phyloP scores from a whole-genome alignment of 306 rosid genomes.

The apple (Malus domestica) region ASM211411v1 NC_041796.1:22710001-22710500 shows the following conservation, averaged over 20 bases:
- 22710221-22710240: neutral
- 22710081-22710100: constrained; percentile 59
- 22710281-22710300: neutral
- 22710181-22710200: constrained; percentile 43
- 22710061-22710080: constrained; percentile 54
- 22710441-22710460: neutral
- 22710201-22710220: neutral
- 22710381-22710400: neutral
- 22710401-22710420: neutral
- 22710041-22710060: constrained; percentile 75
- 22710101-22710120: constrained; percentile 66
- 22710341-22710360: neutral
- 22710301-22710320: neutral
- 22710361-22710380: neutral
- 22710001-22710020: constrained; percentile 59
- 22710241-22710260: neutral
- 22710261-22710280: neutral
- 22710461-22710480: neutral
- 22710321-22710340: neutral
- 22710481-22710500: neutral
- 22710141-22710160: constrained; percentile 80
- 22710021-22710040: constrained; percentile 63
- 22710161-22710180: constrained; percentile 87
- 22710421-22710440: neutral
- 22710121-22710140: constrained; percentile 70